Percentiles rank a stretch among this genome's conserved stretches.
These are phyloP conservation scores for Coemansia sp. DNA, from an alignment of 192 early-diverging fungal species.

Conservation along the genomic window DNA sequence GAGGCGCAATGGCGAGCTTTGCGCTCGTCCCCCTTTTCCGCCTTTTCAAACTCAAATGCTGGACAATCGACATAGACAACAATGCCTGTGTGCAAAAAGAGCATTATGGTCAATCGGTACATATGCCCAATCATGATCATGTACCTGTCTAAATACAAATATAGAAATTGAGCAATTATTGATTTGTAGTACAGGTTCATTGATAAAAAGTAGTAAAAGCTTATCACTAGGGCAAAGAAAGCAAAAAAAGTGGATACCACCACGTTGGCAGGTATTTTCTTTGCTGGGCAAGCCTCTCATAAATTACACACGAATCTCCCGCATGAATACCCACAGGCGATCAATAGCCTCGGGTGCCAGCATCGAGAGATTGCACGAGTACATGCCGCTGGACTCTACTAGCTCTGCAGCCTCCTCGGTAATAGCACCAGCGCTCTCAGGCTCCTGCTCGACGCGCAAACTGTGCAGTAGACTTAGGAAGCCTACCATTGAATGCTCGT, in stretches of 20 bases:
- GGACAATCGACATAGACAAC: neutral
- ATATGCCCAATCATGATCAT: neutral
- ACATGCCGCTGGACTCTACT: slow-evolving; percentile 29
- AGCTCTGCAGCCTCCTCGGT: slow-evolving; percentile 29
- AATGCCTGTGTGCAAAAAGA: neutral
- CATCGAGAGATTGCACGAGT: slow-evolving; percentile 34
- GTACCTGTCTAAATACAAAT: neutral
- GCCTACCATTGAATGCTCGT: slow-evolving; percentile 22
- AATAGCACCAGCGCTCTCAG: slow-evolving; percentile 25
- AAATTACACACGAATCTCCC: slow-evolving; percentile 8
- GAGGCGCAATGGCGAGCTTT: neutral
- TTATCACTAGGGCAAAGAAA: neutral
- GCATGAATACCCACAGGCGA: slow-evolving; percentile 40
- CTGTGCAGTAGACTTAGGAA: slow-evolving; percentile 40
- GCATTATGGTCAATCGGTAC: neutral
- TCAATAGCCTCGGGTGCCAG: slow-evolving; percentile 38
- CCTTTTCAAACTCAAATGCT: neutral
- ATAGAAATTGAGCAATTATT: neutral
- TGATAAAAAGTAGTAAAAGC: neutral
- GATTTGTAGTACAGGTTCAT: neutral
- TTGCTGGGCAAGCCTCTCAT: slow-evolving; percentile 4
- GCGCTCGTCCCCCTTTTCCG: neutral
- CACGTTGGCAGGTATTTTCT: neutral
- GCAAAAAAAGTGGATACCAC: neutral
- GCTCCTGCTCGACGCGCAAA: slow-evolving; percentile 50